These are phyloP conservation scores for Backusella tarrabulga DNA, from an alignment of 192 early-diverging fungal species.

Conservation along the genomic window DNA sequence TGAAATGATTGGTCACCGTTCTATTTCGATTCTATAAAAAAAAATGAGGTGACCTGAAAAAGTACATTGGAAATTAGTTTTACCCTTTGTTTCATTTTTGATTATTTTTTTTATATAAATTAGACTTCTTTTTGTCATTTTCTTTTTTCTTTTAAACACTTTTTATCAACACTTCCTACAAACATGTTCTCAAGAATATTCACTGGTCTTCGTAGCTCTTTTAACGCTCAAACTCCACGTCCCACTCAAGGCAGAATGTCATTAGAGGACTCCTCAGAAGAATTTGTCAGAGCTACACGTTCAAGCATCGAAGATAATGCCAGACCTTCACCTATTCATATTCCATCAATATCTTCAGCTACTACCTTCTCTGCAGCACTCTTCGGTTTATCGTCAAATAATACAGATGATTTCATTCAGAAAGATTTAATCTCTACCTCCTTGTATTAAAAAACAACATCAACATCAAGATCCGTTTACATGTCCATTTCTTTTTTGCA, in stretches of 20 bases:
- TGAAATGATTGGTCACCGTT: neutral
- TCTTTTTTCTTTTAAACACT: neutral
- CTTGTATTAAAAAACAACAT: slow-evolving; percentile 4
- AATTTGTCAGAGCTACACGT: neutral
- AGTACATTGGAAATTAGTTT: neutral
- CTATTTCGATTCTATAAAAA: neutral
- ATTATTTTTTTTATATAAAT: neutral
- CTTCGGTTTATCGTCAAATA: slow-evolving; percentile 5
- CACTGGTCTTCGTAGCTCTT: neutral
- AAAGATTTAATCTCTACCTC: slow-evolving; percentile 20
- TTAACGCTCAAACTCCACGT: neutral
- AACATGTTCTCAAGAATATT: slow-evolving; percentile 16
- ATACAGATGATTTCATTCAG: slow-evolving; percentile 24
- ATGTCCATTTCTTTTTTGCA: neutral
- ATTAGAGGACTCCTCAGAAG: slow-evolving; percentile 14
- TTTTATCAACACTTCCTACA: neutral
- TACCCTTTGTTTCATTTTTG: neutral
- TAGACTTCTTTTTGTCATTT: neutral
- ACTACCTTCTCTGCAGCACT: neutral
- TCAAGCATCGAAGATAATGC: neutral
- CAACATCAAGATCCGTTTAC: neutral
- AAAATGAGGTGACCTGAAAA: slow-evolving; percentile 7
- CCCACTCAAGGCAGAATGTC: neutral
- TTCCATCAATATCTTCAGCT: neutral
- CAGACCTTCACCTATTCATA: neutral